Evolutionary conservation across 2,329 filamentous ascomycete genomes (phyloP), one percentile per base, ranked within the genome.

Genomic region (Nigrospora oryzae): DNA sequence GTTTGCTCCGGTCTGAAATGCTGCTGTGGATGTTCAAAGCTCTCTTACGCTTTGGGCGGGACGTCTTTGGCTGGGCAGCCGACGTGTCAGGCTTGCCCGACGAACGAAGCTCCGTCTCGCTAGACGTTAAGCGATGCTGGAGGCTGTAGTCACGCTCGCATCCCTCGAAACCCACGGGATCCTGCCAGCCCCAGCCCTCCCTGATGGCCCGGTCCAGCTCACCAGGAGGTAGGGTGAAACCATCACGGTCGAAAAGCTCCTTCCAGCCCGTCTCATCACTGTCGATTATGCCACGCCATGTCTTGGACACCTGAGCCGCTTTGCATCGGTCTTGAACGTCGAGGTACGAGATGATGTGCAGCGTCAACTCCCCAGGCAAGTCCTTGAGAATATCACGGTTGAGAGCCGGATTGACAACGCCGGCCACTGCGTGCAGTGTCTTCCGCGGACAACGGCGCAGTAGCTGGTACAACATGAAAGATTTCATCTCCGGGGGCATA

Each of bases 141-240:
- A 73, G 64, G 62, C 86, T 88, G 40, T 96, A 65, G 59, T 98
- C 90, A 46, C 79, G 76, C 63, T 98, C 93, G 45, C 77, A 88
- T 19, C 86, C 88, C 43, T 86, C 78, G 4, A 74, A 64, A 0
- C 85, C 86, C 45, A 81, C 77, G 1, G 90, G 88, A 59, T 91
- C 88, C 61, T 98, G 93, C 89, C 93, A 98, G 13, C 90, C 93
- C 93, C 93, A 98, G 13, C 93, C 93, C 68, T 97, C 88, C 36
- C 74, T 71, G 45, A 97, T 89, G 30, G 93, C 90, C 54, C 84
- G 83, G 51, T 88, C 82, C 19, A 98, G 73, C 63, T 98, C 93
- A 15, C 87, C 88, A 1, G 83, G 73, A 0, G 89, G 83, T 2
- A 98, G 70, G 28, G 70, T 70, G 62, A 87, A 96, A 0, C 89